Conservation (phyloP, 768 basidiomycete species). For the Amanita thiersii region DNA sequence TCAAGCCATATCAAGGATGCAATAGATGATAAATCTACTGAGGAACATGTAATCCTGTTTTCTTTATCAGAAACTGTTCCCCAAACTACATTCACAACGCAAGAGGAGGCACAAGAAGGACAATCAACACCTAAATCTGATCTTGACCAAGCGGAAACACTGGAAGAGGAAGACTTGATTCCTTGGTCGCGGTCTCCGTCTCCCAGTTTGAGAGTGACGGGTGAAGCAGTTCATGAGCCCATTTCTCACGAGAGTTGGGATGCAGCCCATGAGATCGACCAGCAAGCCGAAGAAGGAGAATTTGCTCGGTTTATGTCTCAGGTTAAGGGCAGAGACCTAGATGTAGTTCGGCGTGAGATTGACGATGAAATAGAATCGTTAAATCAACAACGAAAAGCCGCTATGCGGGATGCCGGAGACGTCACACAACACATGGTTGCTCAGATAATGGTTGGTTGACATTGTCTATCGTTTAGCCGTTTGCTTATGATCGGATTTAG, state of each 20-base stretch:
- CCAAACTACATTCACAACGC: no score
- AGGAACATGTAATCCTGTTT: not conserved
- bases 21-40: not conserved
- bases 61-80: not conserved
- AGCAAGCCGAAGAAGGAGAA: constrained; percentile 72
- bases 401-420: constrained; percentile 92
- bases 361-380: constrained; percentile 83
- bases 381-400: constrained; percentile 77
- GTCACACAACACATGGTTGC: constrained; percentile 91
- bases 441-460: constrained; percentile 60
- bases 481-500: constrained; percentile 29
- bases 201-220: constrained; percentile 16
- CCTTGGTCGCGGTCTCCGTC: constrained; percentile 28
- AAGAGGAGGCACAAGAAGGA: not conserved
- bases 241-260: constrained; percentile 51
- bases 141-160: no score
- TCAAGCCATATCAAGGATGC: not conserved
- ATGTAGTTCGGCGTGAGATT: constrained; percentile 78
- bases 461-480: not conserved
- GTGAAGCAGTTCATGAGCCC: constrained; percentile 15
- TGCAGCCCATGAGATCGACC: constrained; percentile 80
- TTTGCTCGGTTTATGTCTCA: constrained; percentile 91
- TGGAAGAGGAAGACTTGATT: constrained; percentile 14
- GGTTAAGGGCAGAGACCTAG: constrained; percentile 80
- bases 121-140: no score